Conservation (phyloP, 345 rosid genomes). For the Acer saccharum region DNA sequence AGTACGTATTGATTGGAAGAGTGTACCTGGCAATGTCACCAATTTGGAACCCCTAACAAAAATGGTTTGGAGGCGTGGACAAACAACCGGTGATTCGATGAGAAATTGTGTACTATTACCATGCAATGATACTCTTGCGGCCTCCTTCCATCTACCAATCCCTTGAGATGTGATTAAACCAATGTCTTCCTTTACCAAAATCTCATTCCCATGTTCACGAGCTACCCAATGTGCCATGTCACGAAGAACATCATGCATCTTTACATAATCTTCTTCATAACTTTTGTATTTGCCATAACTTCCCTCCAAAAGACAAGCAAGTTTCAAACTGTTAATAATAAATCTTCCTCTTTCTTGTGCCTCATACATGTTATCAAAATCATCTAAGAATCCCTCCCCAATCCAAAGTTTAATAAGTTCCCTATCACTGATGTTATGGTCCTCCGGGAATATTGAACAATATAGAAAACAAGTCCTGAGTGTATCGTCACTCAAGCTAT, state of each 20-base stretch:
- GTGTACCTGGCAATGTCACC: too few relatives aligned
- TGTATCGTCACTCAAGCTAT: not conserved
- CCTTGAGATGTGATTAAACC: not conserved
- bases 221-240: constrained; percentile 16
- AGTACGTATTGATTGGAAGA: not conserved
- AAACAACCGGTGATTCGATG: not conserved
- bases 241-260: constrained; percentile 14
- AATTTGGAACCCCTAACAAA: not conserved
- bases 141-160: not conserved
- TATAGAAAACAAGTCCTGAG: not conserved
- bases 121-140: not conserved
- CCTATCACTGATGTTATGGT: not conserved
- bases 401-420: not conserved
- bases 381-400: not conserved
- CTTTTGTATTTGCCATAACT: too few relatives aligned
- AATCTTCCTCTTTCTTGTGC: not conserved
- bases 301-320: constrained; percentile 6
- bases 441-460: not conserved
- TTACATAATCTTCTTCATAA: not conserved
- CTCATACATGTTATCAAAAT: not conserved
- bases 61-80: not conserved
- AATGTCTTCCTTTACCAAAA: not conserved
- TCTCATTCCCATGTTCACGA: not conserved
- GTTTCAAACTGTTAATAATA: not conserved
- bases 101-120: too few relatives aligned